Percentiles rank a stretch among this genome's conserved stretches.
These are phyloP conservation scores for Alnus glutinosa DNA, from an alignment of 306 rosid species.

Conservation along the genomic window DNA sequence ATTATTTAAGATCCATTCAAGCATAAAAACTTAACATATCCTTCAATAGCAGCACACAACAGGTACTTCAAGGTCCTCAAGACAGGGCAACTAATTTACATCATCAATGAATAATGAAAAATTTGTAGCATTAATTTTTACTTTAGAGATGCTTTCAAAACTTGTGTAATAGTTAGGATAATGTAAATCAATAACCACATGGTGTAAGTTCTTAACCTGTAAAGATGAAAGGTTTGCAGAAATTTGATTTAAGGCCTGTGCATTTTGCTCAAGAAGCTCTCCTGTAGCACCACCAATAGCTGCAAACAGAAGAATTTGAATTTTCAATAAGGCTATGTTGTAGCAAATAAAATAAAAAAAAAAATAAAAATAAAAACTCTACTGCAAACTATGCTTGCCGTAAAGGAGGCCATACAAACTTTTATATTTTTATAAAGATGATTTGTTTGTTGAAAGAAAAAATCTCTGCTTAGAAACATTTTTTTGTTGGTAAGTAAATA, in stretches of 20 bases:
- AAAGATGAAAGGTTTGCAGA: slow-evolving; percentile 49
- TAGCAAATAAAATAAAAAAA: background rate
- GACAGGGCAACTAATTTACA: background rate
- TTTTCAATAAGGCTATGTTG: background rate
- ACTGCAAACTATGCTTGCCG: background rate
- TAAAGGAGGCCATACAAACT: background rate
- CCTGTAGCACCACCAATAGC: slow-evolving; percentile 63
- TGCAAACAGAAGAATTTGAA: slow-evolving; percentile 28
- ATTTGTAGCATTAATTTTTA: background rate
- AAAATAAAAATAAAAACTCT: background rate
- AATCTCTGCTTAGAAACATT: background rate
- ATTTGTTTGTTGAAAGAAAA: background rate
- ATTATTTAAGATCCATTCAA: background rate
- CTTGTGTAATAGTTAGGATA: slow-evolving; percentile 7
- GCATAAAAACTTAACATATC: background rate
- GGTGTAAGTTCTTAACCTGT: slow-evolving; percentile 35
- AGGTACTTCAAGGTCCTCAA: background rate
- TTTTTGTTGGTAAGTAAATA: background rate
- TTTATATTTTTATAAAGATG: background rate
- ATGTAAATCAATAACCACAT: background rate
- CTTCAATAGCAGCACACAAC: background rate
- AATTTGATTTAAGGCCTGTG: slow-evolving; percentile 47
- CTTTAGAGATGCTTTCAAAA: background rate
- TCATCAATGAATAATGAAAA: background rate
- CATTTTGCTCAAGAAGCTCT: slow-evolving; percentile 52